These are phyloP conservation scores for Phaeosphaeriaceae sp. DNA, from an alignment of 2,329 filamentous ascomycete genomes.

Conservation along the genomic window DNA sequence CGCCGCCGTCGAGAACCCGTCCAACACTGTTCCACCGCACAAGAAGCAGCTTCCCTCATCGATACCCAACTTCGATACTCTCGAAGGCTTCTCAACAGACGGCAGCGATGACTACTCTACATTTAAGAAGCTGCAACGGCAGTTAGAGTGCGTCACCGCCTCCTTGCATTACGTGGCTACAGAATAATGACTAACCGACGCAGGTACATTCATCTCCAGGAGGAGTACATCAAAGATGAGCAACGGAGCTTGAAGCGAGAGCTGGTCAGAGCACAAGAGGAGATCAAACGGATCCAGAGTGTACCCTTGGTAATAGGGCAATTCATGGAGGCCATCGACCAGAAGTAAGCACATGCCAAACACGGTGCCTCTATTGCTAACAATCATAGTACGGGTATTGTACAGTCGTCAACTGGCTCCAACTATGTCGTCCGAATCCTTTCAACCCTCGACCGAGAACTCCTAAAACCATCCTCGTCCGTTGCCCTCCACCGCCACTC, in stretches of 20 bases:
- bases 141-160: conserved; percentile 75
- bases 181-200: conserved; percentile 32
- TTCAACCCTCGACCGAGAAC: conserved; percentile 96
- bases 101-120: conserved; percentile 91
- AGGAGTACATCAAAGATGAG: conserved; percentile 99
- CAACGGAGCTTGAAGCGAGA: conserved; percentile 97
- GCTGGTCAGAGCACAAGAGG: conserved; percentile 94
- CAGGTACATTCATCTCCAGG: conserved; percentile 94
- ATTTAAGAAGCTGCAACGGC: conserved; percentile 94
- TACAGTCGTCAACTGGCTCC: conserved; percentile 96
- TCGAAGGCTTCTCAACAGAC: conserved; percentile 82
- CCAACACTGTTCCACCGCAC: conserved; percentile 75
- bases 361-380: conserved; percentile 16
- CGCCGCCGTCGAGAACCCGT: conserved; percentile 81
- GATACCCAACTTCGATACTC: conserved; percentile 87
- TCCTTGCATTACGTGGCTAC: neutral
- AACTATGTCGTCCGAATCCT: conserved; percentile 99
- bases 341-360: conserved; percentile 71
- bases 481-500: conserved; percentile 98
- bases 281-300: conserved; percentile 99
- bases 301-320: conserved; percentile 97
- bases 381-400: conserved; percentile 82
- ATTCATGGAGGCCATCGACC: conserved; percentile 99
- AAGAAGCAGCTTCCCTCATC: conserved; percentile 79
- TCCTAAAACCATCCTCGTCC: conserved; percentile 96